Percentiles rank a stretch among this genome's conserved stretches.
phyloP scores from a whole-genome alignment of 2,329 filamentous ascomycete species.

The Microdochium bolleyi region DNA sequence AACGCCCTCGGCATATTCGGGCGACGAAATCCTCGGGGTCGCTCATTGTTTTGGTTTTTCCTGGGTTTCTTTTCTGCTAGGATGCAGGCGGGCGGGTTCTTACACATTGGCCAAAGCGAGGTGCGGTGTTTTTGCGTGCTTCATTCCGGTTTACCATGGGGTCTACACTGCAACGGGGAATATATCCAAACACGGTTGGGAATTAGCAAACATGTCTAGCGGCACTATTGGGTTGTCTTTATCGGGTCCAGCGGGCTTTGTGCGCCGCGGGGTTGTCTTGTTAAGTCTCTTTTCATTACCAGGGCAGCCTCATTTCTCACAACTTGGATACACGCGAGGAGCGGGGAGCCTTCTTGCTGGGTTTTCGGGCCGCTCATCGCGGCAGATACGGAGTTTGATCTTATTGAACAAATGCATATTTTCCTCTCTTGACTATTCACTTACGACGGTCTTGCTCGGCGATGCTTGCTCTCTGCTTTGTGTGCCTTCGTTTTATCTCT shows the following conservation, averaged over 20 bases:
- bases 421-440: neutral
- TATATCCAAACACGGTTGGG: neutral
- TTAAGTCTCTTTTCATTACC: neutral
- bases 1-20: neutral
- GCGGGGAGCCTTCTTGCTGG: neutral
- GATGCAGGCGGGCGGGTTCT: neutral
- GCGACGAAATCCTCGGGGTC: neutral
- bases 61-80: neutral
- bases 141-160: neutral
- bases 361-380: neutral
- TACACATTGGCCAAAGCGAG: neutral
- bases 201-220: neutral
- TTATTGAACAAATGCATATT: neutral
- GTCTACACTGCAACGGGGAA: neutral
- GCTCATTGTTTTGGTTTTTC: neutral
- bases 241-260: neutral
- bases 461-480: no score
- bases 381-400: neutral
- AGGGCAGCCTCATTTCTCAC: neutral
- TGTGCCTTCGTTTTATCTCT: no score
- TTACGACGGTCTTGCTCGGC: no score
- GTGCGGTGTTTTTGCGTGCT: neutral
- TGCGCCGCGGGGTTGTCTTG: neutral
- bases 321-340: neutral
- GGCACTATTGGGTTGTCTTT: neutral